Conservation (phyloP, 495 filamentous ascomycete genomes). For the Trichocladium antarcticum region DNA sequence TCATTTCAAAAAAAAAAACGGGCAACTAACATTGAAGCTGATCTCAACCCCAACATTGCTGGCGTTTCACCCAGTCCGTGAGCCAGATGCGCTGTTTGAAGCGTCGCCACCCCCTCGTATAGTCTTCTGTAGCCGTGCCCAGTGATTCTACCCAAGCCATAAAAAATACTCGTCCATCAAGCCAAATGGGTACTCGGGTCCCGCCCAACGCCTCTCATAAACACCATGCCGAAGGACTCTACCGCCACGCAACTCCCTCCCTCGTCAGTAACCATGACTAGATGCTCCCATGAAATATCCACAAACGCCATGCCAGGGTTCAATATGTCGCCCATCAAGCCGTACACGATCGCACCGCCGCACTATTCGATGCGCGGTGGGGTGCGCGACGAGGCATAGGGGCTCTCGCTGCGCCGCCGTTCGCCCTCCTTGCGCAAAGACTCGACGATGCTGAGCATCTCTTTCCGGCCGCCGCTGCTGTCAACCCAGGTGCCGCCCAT, state of each 20-base stretch:
- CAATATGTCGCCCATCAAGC: no score
- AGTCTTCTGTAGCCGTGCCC: no score
- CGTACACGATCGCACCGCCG: no score
- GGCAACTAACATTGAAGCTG: no score
- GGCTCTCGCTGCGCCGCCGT: constrained; percentile 42
- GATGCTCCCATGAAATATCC: background rate
- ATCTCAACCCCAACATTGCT: no score
- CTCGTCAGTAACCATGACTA: background rate
- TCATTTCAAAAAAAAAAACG: no score
- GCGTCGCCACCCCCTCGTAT: background rate
- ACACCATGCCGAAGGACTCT: background rate
- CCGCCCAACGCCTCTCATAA: constrained; percentile 1
- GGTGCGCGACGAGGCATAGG: constrained; percentile 22
- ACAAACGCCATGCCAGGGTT: background rate
- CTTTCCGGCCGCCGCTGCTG: constrained; percentile 62
- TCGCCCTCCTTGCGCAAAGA: constrained; percentile 72
- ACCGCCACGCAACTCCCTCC: background rate
- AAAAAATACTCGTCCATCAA: background rate
- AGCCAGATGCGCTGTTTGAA: no score
- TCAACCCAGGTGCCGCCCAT: constrained; percentile 72
- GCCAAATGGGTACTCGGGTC: background rate
- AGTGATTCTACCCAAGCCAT: background rate
- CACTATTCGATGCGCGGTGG: constrained; percentile 30
- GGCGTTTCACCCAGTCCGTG: no score
- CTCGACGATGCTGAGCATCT: constrained; percentile 82